Evolutionary conservation across 768 basidiomycete species (phyloP), one percentile per base, ranked within the genome.

Genomic region (Russula abietina): DNA sequence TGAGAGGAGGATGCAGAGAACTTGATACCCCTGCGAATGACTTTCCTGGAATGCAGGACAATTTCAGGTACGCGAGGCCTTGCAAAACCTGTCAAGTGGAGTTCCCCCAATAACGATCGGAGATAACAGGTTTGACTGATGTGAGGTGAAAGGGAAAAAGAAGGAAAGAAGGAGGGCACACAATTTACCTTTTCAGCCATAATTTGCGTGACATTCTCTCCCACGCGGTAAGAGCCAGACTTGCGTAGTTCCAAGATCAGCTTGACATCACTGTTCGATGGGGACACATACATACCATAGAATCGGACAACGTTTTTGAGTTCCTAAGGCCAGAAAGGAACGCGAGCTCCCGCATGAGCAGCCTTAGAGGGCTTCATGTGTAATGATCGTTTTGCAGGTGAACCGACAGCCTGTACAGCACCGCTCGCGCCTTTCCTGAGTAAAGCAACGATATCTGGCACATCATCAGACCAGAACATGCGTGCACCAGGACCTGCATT

Each of bases 391-490:
- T 78, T 97, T 97, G 70, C 92, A 84, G 5, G 94, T 94, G 81
- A 94, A 85, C 65, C 92, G 81, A 69, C 78, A 78, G 90, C 90
- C 70, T 93, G 85, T 16, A 97, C 94, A 10, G 91, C 91, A 30
- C 94, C 94, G 28, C 93, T 91, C 59, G 91, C 90, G 30, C 94
- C 94, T 67, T 95, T 91, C 16, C 94, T 94, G 0, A 97, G 76
- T 55, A 88, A 80, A 11, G 77, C 74, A 5, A 91, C 62, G 64
- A 88, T 87, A 61, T 91, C 86, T 49, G 95, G 77, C 60, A 83
- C 74, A 54, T 79, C 80, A 70, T 90, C 88, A 1, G 81, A 79
- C 78, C 81, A 89, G 41, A 28, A 28, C 3, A 17, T 30, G n/a
- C 12, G 41, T 24, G 24, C 19, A 5, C 33, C 24, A 5, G 22